phyloP scores from a whole-genome alignment of 345 rosid genomes.

The Abelmoschus esculentus region DNA sequence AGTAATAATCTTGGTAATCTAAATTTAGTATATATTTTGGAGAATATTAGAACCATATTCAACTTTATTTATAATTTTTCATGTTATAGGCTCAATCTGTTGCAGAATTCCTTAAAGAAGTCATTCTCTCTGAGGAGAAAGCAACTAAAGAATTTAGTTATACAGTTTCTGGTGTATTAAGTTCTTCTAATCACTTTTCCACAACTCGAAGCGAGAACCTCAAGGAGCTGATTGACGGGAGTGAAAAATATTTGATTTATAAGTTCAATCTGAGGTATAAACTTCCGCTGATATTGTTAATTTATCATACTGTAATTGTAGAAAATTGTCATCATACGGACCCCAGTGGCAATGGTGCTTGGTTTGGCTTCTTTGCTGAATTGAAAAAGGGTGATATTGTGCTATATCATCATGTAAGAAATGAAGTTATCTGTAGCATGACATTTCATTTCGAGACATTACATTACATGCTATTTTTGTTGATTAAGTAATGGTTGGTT shows the following conservation, averaged over 20 bases:
- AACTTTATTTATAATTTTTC: constrained; percentile 7
- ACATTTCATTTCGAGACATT: neutral
- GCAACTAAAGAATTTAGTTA: constrained; percentile 34
- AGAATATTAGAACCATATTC: neutral
- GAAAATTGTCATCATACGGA: neutral
- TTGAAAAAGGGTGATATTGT: neutral
- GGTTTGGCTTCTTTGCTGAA: neutral
- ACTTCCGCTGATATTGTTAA: constrained; percentile 2
- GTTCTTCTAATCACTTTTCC: constrained; percentile 43
- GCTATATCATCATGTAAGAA: neutral
- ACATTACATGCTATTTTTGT: neutral
- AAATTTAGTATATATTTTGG: neutral
- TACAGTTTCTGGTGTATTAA: constrained; percentile 60
- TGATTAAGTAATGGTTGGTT: neutral
- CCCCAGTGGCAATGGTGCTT: neutral
- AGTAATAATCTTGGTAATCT: neutral
- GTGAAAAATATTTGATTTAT: constrained; percentile 51
- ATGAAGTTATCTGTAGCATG: neutral
- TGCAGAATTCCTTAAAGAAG: constrained; percentile 40
- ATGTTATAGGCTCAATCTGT: constrained; percentile 32
- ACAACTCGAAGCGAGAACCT: constrained; percentile 61
- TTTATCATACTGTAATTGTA: neutral
- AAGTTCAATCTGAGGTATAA: constrained; percentile 66
- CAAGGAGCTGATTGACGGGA: constrained; percentile 43
- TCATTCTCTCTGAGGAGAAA: constrained; percentile 41